A percentile compares a stretch with the other conserved stretches of the same genome.
These are phyloP conservation scores for Talaromyces sp. DNA, from an alignment of 2,329 filamentous ascomycete genomes.

Conservation along the genomic window DNA sequence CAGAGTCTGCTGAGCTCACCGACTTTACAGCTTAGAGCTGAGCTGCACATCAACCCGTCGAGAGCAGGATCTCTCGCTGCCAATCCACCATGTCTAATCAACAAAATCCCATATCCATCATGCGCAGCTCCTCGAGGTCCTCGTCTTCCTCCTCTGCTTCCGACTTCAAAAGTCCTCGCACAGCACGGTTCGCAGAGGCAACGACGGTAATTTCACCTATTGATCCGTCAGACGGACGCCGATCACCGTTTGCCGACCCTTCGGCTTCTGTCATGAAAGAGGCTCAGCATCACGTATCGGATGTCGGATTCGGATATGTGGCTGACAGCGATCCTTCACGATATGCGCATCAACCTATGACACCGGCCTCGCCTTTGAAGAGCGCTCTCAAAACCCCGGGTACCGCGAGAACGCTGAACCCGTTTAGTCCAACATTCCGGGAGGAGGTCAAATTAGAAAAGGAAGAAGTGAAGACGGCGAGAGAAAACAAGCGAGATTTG, in stretches of 20 bases:
- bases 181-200: constrained; percentile 63
- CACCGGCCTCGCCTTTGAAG: constrained; percentile 77
- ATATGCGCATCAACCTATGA: constrained; percentile 53
- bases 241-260: constrained; percentile 53
- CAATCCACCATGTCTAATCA: constrained; percentile 26
- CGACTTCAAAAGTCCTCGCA: constrained; percentile 52
- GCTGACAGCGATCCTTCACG: constrained; percentile 52
- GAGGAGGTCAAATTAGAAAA: constrained; percentile 87
- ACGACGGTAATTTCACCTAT: constrained; percentile 62
- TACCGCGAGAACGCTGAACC: constrained; percentile 72
- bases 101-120: constrained; percentile 21
- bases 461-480: constrained; percentile 74
- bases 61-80: constrained; percentile 38
- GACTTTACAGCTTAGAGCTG: constrained; percentile 10
- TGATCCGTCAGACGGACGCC: constrained; percentile 40
- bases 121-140: constrained; percentile 25
- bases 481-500: constrained; percentile 80
- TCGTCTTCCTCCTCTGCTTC: constrained; percentile 32
- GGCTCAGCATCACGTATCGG: constrained; percentile 60
- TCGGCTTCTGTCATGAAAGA: constrained; percentile 42
- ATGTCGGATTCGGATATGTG: constrained; percentile 92
- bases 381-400: constrained; percentile 86
- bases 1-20: constrained; percentile 4
- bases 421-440: constrained; percentile 83
- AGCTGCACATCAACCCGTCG: constrained; percentile 11